Percentiles rank a stretch among this genome's conserved stretches.
phyloP scores from a whole-genome alignment of 768 basidiomycete species.

The Boletales sp. region DNA sequence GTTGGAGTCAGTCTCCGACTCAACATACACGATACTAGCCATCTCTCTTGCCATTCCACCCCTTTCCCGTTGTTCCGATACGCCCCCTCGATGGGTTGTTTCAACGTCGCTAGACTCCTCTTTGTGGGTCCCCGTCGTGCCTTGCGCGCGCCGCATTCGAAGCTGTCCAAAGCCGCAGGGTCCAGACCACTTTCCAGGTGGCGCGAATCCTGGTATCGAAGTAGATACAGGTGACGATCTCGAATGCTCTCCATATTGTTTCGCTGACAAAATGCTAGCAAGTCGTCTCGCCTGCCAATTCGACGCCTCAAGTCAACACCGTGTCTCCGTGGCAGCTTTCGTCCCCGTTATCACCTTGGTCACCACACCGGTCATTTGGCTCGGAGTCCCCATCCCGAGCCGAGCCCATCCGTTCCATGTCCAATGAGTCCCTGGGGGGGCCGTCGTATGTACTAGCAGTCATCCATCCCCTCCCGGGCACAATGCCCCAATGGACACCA shows the following conservation, averaged over 20 bases:
- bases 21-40: conserved; percentile 4
- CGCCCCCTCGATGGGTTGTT: neutral
- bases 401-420: conserved; percentile 1
- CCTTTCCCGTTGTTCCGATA: too few relatives aligned
- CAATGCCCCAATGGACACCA: conserved; percentile 25
- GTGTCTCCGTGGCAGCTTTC: conserved; percentile 1
- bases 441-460: conserved; percentile 14
- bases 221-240: too few relatives aligned
- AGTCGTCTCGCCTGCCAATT: too few relatives aligned
- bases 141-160: too few relatives aligned
- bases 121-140: too few relatives aligned
- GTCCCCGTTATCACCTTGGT: conserved; percentile 8
- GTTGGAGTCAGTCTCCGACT: neutral
- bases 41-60: too few relatives aligned
- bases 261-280: too few relatives aligned
- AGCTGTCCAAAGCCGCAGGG: conserved; percentile 3
- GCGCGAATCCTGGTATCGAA: too few relatives aligned
- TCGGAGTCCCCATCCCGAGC: conserved; percentile 25
- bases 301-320: neutral
- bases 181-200: too few relatives aligned
- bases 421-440: conserved; percentile 15
- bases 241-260: too few relatives aligned
- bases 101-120: conserved; percentile 5
- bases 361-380: conserved; percentile 22
- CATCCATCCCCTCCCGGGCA: conserved; percentile 22